Evolutionary conservation across 495 filamentous ascomycete genomes (phyloP).

Genomic region (Tuber brumale): DNA sequence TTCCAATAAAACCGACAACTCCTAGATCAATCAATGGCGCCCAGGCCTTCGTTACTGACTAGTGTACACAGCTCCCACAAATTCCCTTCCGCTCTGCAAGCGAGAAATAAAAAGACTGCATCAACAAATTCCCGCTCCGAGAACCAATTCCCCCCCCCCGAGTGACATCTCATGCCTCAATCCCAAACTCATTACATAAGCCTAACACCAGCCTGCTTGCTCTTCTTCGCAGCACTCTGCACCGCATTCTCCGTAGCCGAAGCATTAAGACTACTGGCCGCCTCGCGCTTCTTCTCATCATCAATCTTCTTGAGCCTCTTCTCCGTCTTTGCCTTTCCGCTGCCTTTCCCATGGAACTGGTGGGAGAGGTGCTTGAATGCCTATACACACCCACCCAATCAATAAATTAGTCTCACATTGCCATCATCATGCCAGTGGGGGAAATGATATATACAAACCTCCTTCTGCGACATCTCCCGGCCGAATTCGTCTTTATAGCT

Average conservation of each 20-base stretch:
- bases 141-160: neutral
- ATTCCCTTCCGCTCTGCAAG: neutral
- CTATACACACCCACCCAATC: slow-evolving; percentile 6
- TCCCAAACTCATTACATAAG: slow-evolving; percentile 45
- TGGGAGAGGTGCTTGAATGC: slow-evolving; percentile 93
- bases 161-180: neutral
- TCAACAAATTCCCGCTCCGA: neutral
- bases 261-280: slow-evolving; percentile 73
- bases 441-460: slow-evolving; percentile 43
- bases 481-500: slow-evolving; percentile 86
- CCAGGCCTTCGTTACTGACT: neutral
- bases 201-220: slow-evolving; percentile 80
- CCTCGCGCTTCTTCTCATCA: slow-evolving; percentile 79
- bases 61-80: neutral
- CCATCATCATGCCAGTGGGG: neutral
- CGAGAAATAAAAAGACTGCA: neutral
- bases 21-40: neutral
- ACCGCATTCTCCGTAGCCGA: slow-evolving; percentile 67
- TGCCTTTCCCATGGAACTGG: slow-evolving; percentile 96
- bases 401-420: slow-evolving; percentile 9
- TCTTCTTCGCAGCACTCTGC: slow-evolving; percentile 66
- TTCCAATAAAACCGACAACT: neutral
- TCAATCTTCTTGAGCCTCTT: slow-evolving; percentile 95
- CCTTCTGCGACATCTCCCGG: slow-evolving; percentile 78
- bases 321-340: slow-evolving; percentile 96